These are phyloP conservation scores for Rhizophora apiculata DNA, from an alignment of 345 rosid species.

Conservation along the genomic window DNA sequence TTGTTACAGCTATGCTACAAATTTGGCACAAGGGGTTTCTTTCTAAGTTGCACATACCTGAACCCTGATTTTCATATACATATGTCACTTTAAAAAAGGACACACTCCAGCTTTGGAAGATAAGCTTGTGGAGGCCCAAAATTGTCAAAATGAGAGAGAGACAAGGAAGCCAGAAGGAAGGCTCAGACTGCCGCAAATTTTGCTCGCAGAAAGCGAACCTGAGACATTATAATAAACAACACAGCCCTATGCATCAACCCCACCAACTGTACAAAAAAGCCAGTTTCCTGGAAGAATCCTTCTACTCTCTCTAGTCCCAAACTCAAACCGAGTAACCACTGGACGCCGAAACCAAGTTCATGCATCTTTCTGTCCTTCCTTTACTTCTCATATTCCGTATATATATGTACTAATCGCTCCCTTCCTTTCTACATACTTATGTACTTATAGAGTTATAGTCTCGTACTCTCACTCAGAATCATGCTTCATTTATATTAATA, in stretches of 20 bases:
- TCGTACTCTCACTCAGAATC: not conserved
- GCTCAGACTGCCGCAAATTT: conserved; percentile 11
- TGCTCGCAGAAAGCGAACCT: conserved; percentile 14
- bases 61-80: too few species aligned
- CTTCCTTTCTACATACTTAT: not conserved
- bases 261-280: conserved; percentile 47
- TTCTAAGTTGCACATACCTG: too few species aligned
- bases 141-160: conserved; percentile 17
- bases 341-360: conserved; percentile 29
- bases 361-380: conserved; percentile 17
- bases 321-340: not conserved
- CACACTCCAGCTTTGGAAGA: too few species aligned
- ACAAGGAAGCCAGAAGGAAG: conserved; percentile 18
- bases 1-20: too few species aligned
- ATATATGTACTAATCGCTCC: not conserved
- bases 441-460: not conserved
- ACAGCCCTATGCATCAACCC: conserved; percentile 10
- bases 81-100: too few species aligned
- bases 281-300: conserved; percentile 46
- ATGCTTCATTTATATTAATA: too few species aligned
- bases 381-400: not conserved
- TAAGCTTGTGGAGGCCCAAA: conserved; percentile 16
- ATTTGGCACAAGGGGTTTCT: too few species aligned
- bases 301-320: not conserved
- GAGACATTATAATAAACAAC: conserved; percentile 7